Percentiles rank a stretch among this genome's conserved stretches.
Evolutionary conservation across 2,329 filamentous ascomycete species (phyloP).

Genomic region (Leptoxyphium fumago): DNA sequence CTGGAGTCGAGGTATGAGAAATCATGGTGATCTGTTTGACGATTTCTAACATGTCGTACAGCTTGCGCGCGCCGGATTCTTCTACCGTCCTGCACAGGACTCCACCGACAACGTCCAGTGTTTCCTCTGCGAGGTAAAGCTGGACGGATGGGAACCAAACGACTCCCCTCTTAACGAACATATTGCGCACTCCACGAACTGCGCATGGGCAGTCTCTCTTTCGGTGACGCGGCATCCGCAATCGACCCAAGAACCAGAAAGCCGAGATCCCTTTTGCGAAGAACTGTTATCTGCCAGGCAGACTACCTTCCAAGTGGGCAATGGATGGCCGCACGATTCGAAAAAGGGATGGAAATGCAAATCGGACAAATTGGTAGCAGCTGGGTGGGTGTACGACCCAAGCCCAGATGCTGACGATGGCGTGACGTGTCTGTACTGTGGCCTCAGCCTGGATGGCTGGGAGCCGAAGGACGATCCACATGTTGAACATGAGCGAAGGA

Average conservation of each 20-base stretch:
- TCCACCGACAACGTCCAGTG: slow-evolving; percentile 81
- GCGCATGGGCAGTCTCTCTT: slow-evolving; percentile 67
- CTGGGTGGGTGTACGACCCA: slow-evolving; percentile 89
- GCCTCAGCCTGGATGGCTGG: slow-evolving; percentile 83
- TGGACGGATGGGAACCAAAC: slow-evolving; percentile 83
- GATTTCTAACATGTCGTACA: slow-evolving; percentile 26
- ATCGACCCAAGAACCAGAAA: slow-evolving; percentile 46
- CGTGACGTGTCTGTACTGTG: slow-evolving; percentile 82
- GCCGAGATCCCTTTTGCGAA: slow-evolving; percentile 55
- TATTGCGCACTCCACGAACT: slow-evolving; percentile 63
- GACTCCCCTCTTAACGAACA: slow-evolving; percentile 80
- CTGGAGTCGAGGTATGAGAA: slow-evolving; percentile 45
- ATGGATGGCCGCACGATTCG: slow-evolving; percentile 74
- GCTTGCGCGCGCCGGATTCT: slow-evolving; percentile 86
- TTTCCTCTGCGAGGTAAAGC: slow-evolving; percentile 67
- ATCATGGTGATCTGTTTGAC: slow-evolving; percentile 6
- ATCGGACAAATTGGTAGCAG: slow-evolving; percentile 76
- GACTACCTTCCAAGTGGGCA: slow-evolving; percentile 56
- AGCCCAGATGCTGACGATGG: slow-evolving; percentile 63
- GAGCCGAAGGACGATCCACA: slow-evolving; percentile 81
- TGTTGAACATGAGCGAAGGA: slow-evolving; percentile 75
- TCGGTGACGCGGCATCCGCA: slow-evolving; percentile 41
- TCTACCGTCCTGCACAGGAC: slow-evolving; percentile 59
- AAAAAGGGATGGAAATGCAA: slow-evolving; percentile 86
- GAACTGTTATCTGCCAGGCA: slow-evolving; percentile 62